Base-by-base conservation (phyloP, 164 flowering plant genomes). In the Litsea cubeba region DNA sequence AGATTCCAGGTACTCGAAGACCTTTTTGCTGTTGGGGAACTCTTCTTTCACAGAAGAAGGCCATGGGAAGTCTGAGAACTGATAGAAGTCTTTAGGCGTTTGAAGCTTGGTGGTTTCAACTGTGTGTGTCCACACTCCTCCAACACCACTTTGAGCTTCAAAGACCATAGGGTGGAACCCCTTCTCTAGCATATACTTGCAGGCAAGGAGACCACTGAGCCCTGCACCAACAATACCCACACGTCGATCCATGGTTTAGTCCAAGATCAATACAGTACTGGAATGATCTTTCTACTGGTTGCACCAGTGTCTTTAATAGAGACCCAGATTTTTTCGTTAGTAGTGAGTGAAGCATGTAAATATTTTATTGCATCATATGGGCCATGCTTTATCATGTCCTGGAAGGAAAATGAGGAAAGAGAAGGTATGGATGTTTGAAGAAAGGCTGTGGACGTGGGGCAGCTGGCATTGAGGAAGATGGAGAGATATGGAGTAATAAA, bases 51-150 rank as follows among this genome's bases (percentile, higher is more conserved):
- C 85, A 0, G 80, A 69, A 54, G 78, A 17, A 22, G 96, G 92
- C 97, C 94, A 91, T 15, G 91, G 87, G 50, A 84, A 88, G 72
- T 91, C 97, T 0, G 89, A 88, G 81, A 91, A 90, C 74, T 81
- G 85, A 66, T 79, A 91, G 2, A 71, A 5, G 5, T 26, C 11
- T 75, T 80, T 87, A 3, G 87, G 85, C 0, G 86, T 84, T 72
- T 91, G 94, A 22, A 90, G 89, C 76, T 77, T 75, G 0, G 93
- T 90, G 0, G 84, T 78, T 71, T 81, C 76, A 1, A 88, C 1
- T 0, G 97, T 87, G 40, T 84, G 75, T 7, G 78, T 63, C 87
- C 87, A 84, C 5, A 81, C 79, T 24, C 85, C 87, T 17, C 85
- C 85, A 4, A 81, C 26, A 22, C 65, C 18, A 2, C 49, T 20